Percentiles rank a stretch among this genome's conserved stretches.
Evolutionary conservation across 139 green algal species (phyloP).

Genomic region (Micromonas pusilla): DNA sequence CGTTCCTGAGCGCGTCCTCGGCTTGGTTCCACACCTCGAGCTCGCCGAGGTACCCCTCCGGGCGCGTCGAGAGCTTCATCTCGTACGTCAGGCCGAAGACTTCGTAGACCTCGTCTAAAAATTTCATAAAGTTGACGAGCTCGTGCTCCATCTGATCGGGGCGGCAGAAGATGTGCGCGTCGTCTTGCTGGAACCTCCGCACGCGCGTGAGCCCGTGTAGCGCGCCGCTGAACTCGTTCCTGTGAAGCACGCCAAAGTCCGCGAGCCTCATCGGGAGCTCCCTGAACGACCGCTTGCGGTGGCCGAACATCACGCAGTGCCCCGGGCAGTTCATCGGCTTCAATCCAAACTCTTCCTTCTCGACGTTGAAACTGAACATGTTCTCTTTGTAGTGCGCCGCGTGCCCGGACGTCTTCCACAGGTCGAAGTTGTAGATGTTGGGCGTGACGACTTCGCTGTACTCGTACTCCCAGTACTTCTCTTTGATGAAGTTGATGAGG

Average conservation of each 20-base stretch:
- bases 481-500: conserved; percentile 67
- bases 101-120: conserved; percentile 88
- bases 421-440: conserved; percentile 98
- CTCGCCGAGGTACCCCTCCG: conserved; percentile 79
- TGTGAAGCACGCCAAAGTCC: conserved; percentile 97
- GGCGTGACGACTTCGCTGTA: conserved; percentile 95
- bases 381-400: conserved; percentile 97
- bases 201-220: conserved; percentile 55
- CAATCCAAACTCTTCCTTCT: conserved; percentile 34
- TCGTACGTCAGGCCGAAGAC: conserved; percentile 90
- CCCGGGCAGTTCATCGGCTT: conserved; percentile 99
- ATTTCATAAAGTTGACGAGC: conserved; percentile 69
- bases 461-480: conserved; percentile 96
- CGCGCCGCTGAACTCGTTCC: conserved; percentile 45
- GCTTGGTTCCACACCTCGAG: conserved; percentile 85
- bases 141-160: conserved; percentile 73
- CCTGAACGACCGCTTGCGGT: conserved; percentile 79
- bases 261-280: conserved; percentile 89
- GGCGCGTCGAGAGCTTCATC: conserved; percentile 87
- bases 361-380: conserved; percentile 93
- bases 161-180: conserved; percentile 97
- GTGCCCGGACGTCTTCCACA: conserved; percentile 91
- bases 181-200: conserved; percentile 94
- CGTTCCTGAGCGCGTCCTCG: conserved; percentile 71
- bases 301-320: conserved; percentile 93